These are phyloP conservation scores for Amoebophrya sp. DNA, from an alignment of 169 alveolate species.

Conservation along the genomic window DNA sequence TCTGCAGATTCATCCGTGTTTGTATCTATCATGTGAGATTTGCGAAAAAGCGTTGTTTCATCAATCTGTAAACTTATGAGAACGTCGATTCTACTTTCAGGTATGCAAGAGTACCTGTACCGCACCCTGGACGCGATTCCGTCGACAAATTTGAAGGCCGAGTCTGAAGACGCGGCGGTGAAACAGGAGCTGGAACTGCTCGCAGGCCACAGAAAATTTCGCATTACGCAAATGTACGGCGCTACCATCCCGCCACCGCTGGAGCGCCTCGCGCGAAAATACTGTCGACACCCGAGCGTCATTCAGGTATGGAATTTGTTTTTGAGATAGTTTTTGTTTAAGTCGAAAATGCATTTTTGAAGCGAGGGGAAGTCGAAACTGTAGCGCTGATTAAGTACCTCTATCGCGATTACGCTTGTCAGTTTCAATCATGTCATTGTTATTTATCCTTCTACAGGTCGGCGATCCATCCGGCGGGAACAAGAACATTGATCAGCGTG, in stretches of 20 bases:
- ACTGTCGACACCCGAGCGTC: conserved; percentile 68
- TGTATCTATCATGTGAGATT: not conserved
- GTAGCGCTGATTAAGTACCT: too few species aligned
- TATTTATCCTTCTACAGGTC: too few species aligned
- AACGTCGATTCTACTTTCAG: not conserved
- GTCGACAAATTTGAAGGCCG: conserved; percentile 66
- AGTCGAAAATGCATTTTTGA: too few species aligned
- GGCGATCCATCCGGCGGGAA: conserved; percentile 89
- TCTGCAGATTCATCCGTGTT: not conserved
- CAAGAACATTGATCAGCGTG: conserved; percentile 72
- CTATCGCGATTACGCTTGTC: too few species aligned
- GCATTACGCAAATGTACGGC: conserved; percentile 82
- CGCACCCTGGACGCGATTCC: conserved; percentile 78
- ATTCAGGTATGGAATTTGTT: too few species aligned
- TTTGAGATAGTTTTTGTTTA: too few species aligned
- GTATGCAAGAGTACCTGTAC: conserved; percentile 61
- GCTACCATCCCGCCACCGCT: conserved; percentile 88
- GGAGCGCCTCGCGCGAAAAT: conserved; percentile 68
- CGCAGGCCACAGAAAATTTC: conserved; percentile 67
- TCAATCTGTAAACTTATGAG: not conserved
- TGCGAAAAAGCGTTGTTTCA: not conserved
- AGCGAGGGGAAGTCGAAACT: too few species aligned
- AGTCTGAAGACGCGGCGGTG: conserved; percentile 65
- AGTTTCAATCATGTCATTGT: too few species aligned
- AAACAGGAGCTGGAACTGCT: conserved; percentile 67